Conservation (phyloP, 768 basidiomycete species). For the Termitomyces sp. region DNA sequence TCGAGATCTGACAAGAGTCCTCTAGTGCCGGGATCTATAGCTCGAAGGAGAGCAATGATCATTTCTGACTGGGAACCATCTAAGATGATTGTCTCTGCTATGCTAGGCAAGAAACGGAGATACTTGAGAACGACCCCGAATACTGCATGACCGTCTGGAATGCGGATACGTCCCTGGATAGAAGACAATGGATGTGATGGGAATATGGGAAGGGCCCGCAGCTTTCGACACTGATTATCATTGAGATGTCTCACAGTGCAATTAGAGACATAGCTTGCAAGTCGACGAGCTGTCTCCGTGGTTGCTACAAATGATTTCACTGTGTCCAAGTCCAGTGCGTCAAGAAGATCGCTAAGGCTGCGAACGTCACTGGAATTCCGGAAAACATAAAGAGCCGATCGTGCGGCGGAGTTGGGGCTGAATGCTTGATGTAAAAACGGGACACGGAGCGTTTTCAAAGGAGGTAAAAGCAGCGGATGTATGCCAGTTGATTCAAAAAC, state of each 20-base stretch:
- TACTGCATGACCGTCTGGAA: conserved; percentile 2
- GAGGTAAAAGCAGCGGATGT: conserved; percentile 16
- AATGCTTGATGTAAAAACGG: conserved; percentile 29
- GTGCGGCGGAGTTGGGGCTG: conserved; percentile 7
- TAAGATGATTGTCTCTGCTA: conserved; percentile 21
- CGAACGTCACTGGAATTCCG: conserved; percentile 17
- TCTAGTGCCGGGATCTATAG: conserved; percentile 19
- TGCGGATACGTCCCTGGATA: background rate
- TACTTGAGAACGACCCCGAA: conserved; percentile 6
- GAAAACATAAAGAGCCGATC: conserved; percentile 15
- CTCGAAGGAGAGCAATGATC: conserved; percentile 17
- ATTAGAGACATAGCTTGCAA: background rate
- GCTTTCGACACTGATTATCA: conserved; percentile 2
- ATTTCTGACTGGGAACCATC: conserved; percentile 16
- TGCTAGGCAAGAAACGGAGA: conserved; percentile 26
- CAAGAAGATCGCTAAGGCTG: conserved; percentile 29
- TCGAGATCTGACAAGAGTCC: conserved; percentile 17
- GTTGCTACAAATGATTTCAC: background rate
- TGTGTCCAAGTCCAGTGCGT: conserved; percentile 11
- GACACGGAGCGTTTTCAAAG: conserved; percentile 26
- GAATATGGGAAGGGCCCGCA: conserved; percentile 6
- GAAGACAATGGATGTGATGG: background rate
- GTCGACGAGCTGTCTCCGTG: background rate
- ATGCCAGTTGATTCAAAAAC: conserved; percentile 25
- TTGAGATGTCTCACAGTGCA: background rate